Evolutionary conservation across 768 basidiomycete species (phyloP).

Genomic region (Heimioporus sp.): DNA sequence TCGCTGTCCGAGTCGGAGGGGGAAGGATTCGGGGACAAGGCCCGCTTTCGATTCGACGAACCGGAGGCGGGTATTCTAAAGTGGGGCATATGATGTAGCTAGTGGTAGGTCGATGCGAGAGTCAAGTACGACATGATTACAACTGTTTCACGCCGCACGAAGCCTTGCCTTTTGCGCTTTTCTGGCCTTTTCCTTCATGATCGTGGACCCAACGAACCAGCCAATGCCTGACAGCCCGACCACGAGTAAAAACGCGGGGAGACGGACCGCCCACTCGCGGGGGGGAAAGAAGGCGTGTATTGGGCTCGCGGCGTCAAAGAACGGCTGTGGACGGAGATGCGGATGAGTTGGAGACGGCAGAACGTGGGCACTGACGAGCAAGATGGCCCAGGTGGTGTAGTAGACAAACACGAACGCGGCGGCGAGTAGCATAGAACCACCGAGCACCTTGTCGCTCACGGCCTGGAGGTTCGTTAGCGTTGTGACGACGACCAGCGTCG

Average conservation of each 20-base stretch:
- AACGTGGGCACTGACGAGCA: slow-evolving; percentile 57
- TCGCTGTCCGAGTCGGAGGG: slow-evolving; percentile 37
- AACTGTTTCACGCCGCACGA: slow-evolving; percentile 50
- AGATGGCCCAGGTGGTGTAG: slow-evolving; percentile 89
- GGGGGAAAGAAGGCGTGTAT: slow-evolving; percentile 81
- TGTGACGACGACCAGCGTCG: background rate
- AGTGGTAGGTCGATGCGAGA: too few species aligned
- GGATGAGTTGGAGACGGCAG: slow-evolving; percentile 1
- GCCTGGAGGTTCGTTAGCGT: slow-evolving; percentile 44
- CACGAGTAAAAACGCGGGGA: slow-evolving; percentile 82
- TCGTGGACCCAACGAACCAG: slow-evolving; percentile 72
- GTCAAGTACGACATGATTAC: too few species aligned
- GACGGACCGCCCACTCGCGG: slow-evolving; percentile 88
- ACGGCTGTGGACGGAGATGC: slow-evolving; percentile 51
- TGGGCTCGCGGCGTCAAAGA: slow-evolving; percentile 72
- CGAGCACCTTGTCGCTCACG: slow-evolving; percentile 76
- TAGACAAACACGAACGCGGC: slow-evolving; percentile 80
- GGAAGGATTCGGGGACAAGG: too few species aligned
- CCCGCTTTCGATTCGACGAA: too few species aligned
- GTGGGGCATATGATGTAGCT: too few species aligned
- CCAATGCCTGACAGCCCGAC: slow-evolving; percentile 81
- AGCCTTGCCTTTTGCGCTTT: slow-evolving; percentile 60
- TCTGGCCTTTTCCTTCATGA: slow-evolving; percentile 71
- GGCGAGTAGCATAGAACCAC: slow-evolving; percentile 74
- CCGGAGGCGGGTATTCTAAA: background rate